These are phyloP conservation scores for Melaleuca quinquenervia DNA, from an alignment of 345 rosid species.

Conservation along the genomic window DNA sequence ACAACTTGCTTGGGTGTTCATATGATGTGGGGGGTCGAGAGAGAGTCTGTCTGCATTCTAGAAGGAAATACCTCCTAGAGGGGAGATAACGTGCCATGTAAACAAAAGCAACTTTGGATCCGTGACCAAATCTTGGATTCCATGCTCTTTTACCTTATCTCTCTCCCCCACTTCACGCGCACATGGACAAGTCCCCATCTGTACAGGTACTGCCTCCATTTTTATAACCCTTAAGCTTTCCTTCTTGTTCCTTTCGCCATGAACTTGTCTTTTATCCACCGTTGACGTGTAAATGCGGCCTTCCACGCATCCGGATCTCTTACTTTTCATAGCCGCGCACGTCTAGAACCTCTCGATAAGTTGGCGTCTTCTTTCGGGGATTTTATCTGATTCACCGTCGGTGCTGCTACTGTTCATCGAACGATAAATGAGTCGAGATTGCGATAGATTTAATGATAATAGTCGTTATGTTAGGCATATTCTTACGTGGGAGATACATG, in stretches of 20 bases:
- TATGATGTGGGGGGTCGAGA: too few relatives aligned
- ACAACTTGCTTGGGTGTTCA: neutral
- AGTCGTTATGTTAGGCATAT: neutral
- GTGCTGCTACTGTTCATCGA: neutral
- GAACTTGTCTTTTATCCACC: neutral
- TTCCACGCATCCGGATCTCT: neutral
- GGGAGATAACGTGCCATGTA: neutral
- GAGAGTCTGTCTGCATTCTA: neutral
- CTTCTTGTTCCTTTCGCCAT: neutral
- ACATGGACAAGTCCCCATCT: neutral
- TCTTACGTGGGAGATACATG: neutral
- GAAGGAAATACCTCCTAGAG: neutral
- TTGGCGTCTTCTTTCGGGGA: neutral
- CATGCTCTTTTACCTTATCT: neutral
- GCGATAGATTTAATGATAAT: neutral
- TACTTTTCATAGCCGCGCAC: neutral
- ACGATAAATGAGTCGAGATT: neutral
- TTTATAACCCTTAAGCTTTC: neutral
- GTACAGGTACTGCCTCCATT: neutral
- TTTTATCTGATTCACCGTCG: neutral
- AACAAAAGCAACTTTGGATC: neutral
- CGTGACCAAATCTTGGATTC: neutral
- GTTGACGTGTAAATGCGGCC: neutral
- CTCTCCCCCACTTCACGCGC: neutral
- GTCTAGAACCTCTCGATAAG: neutral